Percentiles rank a stretch among this genome's conserved stretches.
Evolutionary conservation across 148 eudicot genomes (phyloP).

Genomic region (Rhododendron williamsianum): DNA sequence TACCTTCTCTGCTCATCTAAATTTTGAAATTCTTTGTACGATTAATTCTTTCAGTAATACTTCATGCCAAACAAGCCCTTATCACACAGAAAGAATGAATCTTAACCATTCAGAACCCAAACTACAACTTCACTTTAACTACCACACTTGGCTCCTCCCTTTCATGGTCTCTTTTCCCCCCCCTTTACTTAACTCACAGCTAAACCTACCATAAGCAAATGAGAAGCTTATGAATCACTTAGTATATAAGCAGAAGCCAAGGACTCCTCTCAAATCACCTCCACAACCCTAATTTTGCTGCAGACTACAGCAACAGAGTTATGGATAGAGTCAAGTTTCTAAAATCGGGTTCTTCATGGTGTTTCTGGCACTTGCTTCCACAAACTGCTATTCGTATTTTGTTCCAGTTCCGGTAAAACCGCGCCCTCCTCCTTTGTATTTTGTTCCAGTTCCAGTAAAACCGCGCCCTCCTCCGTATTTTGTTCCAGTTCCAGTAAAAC

Average conservation of each 20-base stretch:
- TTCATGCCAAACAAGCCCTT: constrained; percentile 1
- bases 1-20: not conserved
- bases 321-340: constrained; percentile 32
- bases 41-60: not conserved
- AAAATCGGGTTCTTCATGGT: constrained; percentile 13
- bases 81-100: not conserved
- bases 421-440: not conserved
- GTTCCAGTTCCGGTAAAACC: not conserved
- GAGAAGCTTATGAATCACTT: not conserved
- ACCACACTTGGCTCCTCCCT: not conserved
- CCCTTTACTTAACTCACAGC: not conserved
- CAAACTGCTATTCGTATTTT: constrained; percentile 19
- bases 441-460: not conserved
- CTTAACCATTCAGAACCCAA: not conserved
- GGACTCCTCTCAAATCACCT: not conserved
- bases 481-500: not conserved
- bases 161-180: not conserved
- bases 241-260: not conserved
- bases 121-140: not conserved
- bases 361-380: constrained; percentile 25
- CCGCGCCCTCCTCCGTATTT: not conserved
- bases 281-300: not conserved
- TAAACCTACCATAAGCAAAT: not conserved
- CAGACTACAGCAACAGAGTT: not conserved
- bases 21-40: not conserved